A percentile compares a stretch with the other conserved stretches of the same genome.
Conservation (phyloP, 2,329 filamentous ascomycete genomes). For the Clarireedia paspali region DNA sequence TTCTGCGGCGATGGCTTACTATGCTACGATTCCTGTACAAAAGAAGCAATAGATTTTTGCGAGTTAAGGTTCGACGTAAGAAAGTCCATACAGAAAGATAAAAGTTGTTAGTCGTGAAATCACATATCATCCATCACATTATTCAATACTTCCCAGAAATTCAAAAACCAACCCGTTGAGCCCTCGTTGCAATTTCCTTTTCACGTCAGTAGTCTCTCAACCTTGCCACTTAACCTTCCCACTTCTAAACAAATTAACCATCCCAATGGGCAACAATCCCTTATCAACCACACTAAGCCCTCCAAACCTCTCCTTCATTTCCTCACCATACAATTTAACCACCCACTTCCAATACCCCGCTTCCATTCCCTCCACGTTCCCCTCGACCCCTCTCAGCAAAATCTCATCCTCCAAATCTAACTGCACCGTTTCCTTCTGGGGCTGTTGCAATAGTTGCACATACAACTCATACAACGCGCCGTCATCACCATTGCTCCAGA, state of each 20-base stretch:
- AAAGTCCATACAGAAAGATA: too few species aligned
- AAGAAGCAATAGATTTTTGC: neutral
- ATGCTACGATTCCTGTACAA: constrained; percentile 5
- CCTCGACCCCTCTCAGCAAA: constrained; percentile 1
- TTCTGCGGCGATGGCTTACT: constrained; percentile 5
- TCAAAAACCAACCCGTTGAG: too few species aligned
- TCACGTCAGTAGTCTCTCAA: constrained; percentile 13
- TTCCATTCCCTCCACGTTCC: constrained; percentile 9
- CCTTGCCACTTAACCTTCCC: constrained; percentile 34
- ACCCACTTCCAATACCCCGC: constrained; percentile 34
- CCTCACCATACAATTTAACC: constrained; percentile 31
- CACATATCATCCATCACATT: too few species aligned
- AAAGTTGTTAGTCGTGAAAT: too few species aligned
- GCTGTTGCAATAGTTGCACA: constrained; percentile 24
- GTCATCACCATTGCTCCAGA: constrained; percentile 16
- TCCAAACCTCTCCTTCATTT: constrained; percentile 35
- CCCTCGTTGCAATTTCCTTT: too few species aligned
- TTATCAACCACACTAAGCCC: constrained; percentile 34
- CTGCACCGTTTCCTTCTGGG: constrained; percentile 24
- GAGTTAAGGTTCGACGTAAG: too few species aligned
- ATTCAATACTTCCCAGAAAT: too few species aligned
- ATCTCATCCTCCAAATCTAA: constrained; percentile 12
- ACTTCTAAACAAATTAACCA: constrained; percentile 33
- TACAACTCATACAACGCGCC: constrained; percentile 23
- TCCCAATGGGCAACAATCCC: constrained; percentile 34